Evolutionary conservation across 352 stramenopile species (phyloP), one percentile per base, ranked within the genome.

Genomic region (Pythium vanterpoolii): DNA sequence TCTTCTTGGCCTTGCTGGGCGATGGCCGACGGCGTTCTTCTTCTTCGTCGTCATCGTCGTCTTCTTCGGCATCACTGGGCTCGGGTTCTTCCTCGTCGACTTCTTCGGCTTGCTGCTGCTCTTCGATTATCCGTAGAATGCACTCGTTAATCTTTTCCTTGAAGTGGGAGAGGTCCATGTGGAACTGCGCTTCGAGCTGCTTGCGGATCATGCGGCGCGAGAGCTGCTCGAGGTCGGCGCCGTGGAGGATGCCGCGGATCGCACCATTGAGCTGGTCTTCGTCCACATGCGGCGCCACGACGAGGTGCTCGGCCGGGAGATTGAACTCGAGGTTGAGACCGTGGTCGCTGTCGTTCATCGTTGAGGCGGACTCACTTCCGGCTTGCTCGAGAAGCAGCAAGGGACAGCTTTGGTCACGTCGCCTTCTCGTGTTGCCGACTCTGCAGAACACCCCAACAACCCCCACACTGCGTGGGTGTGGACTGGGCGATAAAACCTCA

Each of bases 201-300:
- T 91, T 92, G 55, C 86, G 83, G 68, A 95, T 88, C 82, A 92
- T 92, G 54, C 84, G 83, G 16, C 86, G 83, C 33, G 81, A 92
- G 58, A 95, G 79, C 69, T 91, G 82, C 68, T 93, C 83, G 51
- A 95, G 71, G 64, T 95, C 84, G 23, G 83, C 85, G 57, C 87
- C 76, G 60, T 82, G 70, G 13, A 95, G 79, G 66, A 95, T 95
- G 33, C 64, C 42, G 56, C 81, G 77, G 72, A 95, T 93, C 33
- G 83, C 81, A 19, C 83, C 73, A 18, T 73, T 74, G 34, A 95
- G 76, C 64, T 90, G 69, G 23, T 59, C 61, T 52, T 76, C 79
- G 62, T 92, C 78, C 48, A 89, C 77, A 62, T 70, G 56, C 23
- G 51, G 45, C 18, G 69, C 53, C 40, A 72, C 60, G 39, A 72